Evolutionary conservation across 2,329 filamentous ascomycete species (phyloP).

Genomic region (Coniochaeta pulveracea): DNA sequence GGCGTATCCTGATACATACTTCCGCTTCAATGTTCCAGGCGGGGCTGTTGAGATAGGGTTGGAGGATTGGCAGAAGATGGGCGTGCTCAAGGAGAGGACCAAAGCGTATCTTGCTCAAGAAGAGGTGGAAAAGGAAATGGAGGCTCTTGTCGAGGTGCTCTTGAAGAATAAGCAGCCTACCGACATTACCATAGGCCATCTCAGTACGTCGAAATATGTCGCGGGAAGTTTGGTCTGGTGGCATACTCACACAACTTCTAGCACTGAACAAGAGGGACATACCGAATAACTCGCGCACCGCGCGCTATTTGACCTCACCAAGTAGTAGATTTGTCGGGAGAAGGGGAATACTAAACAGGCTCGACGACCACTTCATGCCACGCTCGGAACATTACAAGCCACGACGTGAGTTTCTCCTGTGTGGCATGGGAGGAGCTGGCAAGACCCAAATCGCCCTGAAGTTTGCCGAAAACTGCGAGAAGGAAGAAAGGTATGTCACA

Average conservation of each 20-base stretch:
- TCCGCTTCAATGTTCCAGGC: constrained; percentile 17
- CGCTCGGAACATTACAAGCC: not conserved
- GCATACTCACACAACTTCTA: too few species aligned
- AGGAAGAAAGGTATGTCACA: constrained; percentile 8
- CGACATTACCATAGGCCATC: constrained; percentile 11
- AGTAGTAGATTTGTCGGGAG: constrained; percentile 17
- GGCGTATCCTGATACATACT: constrained; percentile 13
- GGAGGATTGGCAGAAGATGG: constrained; percentile 15
- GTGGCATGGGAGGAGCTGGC: constrained; percentile 18
- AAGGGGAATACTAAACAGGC: constrained; percentile 10
- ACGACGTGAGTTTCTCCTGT: constrained; percentile 13
- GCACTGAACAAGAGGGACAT: too few species aligned
- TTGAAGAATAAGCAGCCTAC: constrained; percentile 5
- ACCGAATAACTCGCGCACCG: not conserved
- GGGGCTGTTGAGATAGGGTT: constrained; percentile 13
- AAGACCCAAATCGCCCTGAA: constrained; percentile 20
- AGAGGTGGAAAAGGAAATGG: constrained; percentile 9
- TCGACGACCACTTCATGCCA: constrained; percentile 9
- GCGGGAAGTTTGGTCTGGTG: too few species aligned
- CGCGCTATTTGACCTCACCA: constrained; percentile 4
- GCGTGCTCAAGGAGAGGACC: constrained; percentile 12
- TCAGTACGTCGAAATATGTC: constrained; percentile 13
- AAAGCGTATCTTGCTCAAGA: constrained; percentile 10
- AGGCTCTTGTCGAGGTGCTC: constrained; percentile 11
- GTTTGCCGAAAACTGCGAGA: constrained; percentile 11